These are phyloP conservation scores for Hypoxylon fragiforme DNA, from an alignment of 495 filamentous ascomycete genomes.

Conservation along the genomic window DNA sequence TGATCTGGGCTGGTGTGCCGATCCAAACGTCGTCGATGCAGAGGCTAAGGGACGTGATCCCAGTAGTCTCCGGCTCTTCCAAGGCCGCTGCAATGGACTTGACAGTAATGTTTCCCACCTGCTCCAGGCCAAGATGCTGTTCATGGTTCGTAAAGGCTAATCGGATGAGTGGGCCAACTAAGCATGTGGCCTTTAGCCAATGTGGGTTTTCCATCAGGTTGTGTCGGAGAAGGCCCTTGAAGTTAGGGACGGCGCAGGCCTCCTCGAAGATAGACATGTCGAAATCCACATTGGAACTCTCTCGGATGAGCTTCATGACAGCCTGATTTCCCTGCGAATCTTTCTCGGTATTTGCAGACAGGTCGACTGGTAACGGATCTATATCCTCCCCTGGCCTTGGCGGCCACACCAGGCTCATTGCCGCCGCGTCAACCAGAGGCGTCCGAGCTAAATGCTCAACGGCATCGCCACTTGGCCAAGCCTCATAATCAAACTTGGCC, in stretches of 20 bases:
- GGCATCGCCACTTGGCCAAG: not conserved
- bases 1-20: not conserved
- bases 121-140: conserved; percentile 1
- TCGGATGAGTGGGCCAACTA: not conserved
- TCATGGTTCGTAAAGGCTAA: not conserved
- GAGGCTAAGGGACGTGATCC: not conserved
- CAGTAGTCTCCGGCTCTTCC: not conserved
- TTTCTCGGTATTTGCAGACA: not conserved
- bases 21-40: not conserved
- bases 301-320: not conserved
- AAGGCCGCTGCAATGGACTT: not conserved
- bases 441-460: not conserved
- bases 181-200: not conserved
- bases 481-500: not conserved
- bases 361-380: not conserved
- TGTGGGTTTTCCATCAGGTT: not conserved
- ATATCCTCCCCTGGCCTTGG: not conserved
- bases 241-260: not conserved
- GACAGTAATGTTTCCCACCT: not conserved
- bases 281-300: not conserved
- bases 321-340: not conserved
- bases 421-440: not conserved
- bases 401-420: not conserved
- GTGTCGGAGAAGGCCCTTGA: not conserved
- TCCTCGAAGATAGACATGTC: not conserved